Conservation (phyloP, 23 red algal species). For the Gracilaria domingensis region DNA sequence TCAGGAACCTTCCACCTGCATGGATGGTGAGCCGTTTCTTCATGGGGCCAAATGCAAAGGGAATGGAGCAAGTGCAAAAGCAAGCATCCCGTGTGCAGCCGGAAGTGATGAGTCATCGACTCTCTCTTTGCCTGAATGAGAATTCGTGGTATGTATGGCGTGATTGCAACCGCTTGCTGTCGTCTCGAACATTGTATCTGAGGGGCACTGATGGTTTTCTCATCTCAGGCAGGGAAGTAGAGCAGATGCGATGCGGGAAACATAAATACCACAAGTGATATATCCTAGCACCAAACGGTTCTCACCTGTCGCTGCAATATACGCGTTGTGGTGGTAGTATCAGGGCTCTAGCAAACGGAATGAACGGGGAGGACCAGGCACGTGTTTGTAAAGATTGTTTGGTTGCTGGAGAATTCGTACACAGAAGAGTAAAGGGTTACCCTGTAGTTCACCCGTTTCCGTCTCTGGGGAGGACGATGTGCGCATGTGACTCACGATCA, state of each 20-base stretch:
- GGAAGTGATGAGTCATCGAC: constrained; percentile 41
- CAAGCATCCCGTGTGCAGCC: constrained; percentile 8
- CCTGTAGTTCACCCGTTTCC: no score
- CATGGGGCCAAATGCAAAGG: constrained; percentile 23
- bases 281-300: constrained; percentile 3
- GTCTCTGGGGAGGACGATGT: no score
- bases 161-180: background rate
- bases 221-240: background rate
- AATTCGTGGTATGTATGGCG: constrained; percentile 44
- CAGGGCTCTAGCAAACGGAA: no score
- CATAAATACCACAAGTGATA: no score
- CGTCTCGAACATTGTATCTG: constrained; percentile 30
- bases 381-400: no score
- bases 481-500: no score
- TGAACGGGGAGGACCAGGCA: no score
- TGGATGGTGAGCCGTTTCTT: constrained; percentile 51
- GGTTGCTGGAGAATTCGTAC: no score
- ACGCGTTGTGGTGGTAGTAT: no score
- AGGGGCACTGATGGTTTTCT: constrained; percentile 34
- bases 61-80: constrained; percentile 27
- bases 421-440: no score
- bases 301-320: constrained; percentile 41
- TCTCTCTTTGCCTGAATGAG: background rate
- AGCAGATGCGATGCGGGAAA: constrained; percentile 33
- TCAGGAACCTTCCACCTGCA: constrained; percentile 24